Percentiles rank a stretch among this genome's conserved stretches.
These are phyloP conservation scores for Boletus patriciae DNA, from an alignment of 768 basidiomycete species.

Conservation along the genomic window DNA sequence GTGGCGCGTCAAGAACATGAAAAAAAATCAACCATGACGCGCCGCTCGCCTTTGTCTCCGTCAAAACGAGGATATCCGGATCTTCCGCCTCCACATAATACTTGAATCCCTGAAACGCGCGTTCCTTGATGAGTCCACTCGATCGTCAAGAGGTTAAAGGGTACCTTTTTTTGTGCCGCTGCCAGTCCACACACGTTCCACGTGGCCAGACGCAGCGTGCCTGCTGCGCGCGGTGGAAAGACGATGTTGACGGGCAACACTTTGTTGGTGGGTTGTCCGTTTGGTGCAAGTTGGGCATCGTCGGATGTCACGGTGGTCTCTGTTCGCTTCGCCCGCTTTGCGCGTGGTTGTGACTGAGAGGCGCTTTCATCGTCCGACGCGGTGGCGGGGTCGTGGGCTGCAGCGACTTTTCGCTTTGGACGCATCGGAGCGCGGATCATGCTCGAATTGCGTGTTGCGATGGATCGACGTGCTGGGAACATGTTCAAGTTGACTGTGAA, in stretches of 20 bases:
- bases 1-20: constrained; percentile 1
- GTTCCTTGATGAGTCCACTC: background rate
- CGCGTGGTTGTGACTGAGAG: constrained; percentile 18
- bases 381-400: constrained; percentile 35
- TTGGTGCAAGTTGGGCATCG: constrained; percentile 29
- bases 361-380: constrained; percentile 32
- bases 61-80: constrained; percentile 79
- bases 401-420: constrained; percentile 30
- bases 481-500: background rate
- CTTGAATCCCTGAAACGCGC: constrained; percentile 65
- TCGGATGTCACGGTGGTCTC: constrained; percentile 19
- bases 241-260: constrained; percentile 60
- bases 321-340: constrained; percentile 31
- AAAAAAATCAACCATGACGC: background rate
- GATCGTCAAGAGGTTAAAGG: background rate
- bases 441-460: background rate
- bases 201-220: constrained; percentile 55
- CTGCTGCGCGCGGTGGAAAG: constrained; percentile 50
- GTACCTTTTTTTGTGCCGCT: constrained; percentile 76
- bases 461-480: background rate
- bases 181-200: constrained; percentile 85
- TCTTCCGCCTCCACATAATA: constrained; percentile 83
- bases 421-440: constrained; percentile 24
- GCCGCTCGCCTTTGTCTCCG: constrained; percentile 73
- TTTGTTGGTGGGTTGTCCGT: constrained; percentile 72